Evolutionary conservation across 2,329 filamentous ascomycete species (phyloP).

Genomic region (Aspergillus sojae): DNA sequence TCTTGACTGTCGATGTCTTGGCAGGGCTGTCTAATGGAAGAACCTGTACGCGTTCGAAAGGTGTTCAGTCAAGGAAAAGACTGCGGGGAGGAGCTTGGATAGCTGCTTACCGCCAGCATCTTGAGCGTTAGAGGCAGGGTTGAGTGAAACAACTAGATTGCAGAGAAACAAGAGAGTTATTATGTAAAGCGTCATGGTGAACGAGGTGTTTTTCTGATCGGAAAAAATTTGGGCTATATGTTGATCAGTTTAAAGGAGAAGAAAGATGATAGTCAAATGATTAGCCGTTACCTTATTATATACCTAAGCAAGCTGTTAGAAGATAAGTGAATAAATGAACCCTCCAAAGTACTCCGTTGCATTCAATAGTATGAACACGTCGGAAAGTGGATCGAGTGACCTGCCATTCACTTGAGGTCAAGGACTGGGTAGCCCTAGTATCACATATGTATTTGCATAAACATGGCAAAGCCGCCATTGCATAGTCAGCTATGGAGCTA

Average conservation of each 20-base stretch:
- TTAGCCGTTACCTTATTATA: background rate
- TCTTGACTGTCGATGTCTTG: background rate
- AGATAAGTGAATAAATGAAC: background rate
- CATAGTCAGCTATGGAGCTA: too few species aligned
- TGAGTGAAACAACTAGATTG: background rate
- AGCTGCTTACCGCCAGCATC: background rate
- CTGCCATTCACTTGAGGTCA: background rate
- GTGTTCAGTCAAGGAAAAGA: background rate
- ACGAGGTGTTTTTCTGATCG: background rate
- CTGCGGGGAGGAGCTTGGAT: background rate
- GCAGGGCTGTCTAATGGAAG: background rate
- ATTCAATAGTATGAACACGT: background rate
- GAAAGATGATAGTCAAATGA: too few species aligned
- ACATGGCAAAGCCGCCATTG: too few species aligned
- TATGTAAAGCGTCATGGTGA: background rate
- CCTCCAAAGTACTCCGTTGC: background rate
- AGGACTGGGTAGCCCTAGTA: background rate
- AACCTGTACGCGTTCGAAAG: background rate
- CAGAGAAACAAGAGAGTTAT: background rate
- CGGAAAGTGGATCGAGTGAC: background rate
- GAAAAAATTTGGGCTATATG: background rate
- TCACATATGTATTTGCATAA: background rate
- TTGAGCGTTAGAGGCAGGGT: background rate
- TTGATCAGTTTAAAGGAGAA: too few species aligned
- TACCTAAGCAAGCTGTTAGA: background rate